Percentiles rank a stretch among this genome's conserved stretches.
These are phyloP conservation scores for Lepidopterella palustris DNA, from an alignment of 495 filamentous ascomycete species.

Conservation along the genomic window DNA sequence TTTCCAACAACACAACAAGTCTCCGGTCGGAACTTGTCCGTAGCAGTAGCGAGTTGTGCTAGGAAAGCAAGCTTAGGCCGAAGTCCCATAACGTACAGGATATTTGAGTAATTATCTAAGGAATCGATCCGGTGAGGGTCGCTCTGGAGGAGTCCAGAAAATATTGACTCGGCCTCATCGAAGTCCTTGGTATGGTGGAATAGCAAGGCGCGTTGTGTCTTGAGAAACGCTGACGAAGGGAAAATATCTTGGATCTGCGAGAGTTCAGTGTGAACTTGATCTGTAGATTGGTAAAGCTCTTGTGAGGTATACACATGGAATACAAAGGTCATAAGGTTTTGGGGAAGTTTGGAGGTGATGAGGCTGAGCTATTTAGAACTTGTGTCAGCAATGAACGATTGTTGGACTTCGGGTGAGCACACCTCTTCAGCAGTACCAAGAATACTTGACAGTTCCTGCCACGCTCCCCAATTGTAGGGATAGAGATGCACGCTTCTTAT, in stretches of 20 bases:
- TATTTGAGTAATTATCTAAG: conserved; percentile 92
- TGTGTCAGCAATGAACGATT: background rate
- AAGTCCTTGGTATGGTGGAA: conserved; percentile 94
- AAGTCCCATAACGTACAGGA: conserved; percentile 84
- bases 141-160: conserved; percentile 67
- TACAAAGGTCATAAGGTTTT: conserved; percentile 86
- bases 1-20: conserved; percentile 97
- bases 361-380: conserved; percentile 45
- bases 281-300: conserved; percentile 80
- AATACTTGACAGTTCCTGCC: conserved; percentile 77
- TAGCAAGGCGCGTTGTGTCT: conserved; percentile 81
- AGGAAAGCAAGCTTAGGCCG: conserved; percentile 87
- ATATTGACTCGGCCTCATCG: conserved; percentile 75
- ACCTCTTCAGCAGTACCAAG: conserved; percentile 79
- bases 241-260: conserved; percentile 73
- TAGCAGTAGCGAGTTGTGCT: conserved; percentile 78
- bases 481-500: conserved; percentile 76
- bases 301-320: conserved; percentile 87
- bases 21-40: conserved; percentile 94
- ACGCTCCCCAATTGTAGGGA: conserved; percentile 94
- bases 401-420: conserved; percentile 6
- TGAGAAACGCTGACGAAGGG: conserved; percentile 76
- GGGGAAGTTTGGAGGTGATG: conserved; percentile 59
- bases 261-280: conserved; percentile 64
- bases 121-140: conserved; percentile 86